These are phyloP conservation scores for Aegilops speltoides DNA, from an alignment of 176 grass and related monocot genomes.

Conservation along the genomic window DNA sequence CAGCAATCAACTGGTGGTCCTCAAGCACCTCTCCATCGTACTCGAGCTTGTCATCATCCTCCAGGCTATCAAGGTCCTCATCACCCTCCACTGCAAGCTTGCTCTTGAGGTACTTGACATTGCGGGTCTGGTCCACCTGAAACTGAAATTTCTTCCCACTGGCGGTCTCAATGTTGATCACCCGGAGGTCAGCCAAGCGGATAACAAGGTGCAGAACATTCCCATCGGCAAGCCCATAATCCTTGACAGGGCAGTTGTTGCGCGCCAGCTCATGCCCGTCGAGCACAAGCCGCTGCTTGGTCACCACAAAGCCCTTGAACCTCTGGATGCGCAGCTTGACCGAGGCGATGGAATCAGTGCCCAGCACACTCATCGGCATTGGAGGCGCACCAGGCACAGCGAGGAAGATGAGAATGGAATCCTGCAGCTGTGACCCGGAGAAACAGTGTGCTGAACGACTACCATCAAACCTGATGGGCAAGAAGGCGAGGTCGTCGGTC, in stretches of 20 bases:
- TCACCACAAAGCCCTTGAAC: slow-evolving; percentile 64
- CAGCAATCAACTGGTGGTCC: slow-evolving; percentile 63
- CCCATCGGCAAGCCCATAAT: slow-evolving; percentile 64
- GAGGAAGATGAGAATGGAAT: slow-evolving; percentile 69
- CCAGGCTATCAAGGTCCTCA: slow-evolving; percentile 33
- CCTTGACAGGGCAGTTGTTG: slow-evolving; percentile 56
- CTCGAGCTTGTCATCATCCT: slow-evolving; percentile 53
- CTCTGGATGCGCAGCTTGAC: slow-evolving; percentile 84
- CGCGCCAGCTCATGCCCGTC: slow-evolving; percentile 60
- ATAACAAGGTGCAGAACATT: slow-evolving; percentile 71
- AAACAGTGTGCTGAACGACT: slow-evolving; percentile 39
- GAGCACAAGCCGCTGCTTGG: slow-evolving; percentile 71
- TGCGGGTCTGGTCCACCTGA: slow-evolving; percentile 52
- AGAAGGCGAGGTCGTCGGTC: slow-evolving; percentile 25
- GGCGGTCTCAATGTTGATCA: slow-evolving; percentile 57
- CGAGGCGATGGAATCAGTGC: slow-evolving; percentile 62
- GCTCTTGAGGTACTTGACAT: slow-evolving; percentile 56
- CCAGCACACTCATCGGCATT: slow-evolving; percentile 64
- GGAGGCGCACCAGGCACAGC: slow-evolving; percentile 48
- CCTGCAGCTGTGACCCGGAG: slow-evolving; percentile 27
- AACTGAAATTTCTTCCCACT: slow-evolving; percentile 62
- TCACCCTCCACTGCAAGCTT: slow-evolving; percentile 51
- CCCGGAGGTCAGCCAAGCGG: slow-evolving; percentile 55
- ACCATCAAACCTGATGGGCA: slow-evolving; percentile 43
- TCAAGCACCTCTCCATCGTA: slow-evolving; percentile 66